Conservation (phyloP, 768 basidiomycete genomes). For the Naganishia vishniacii region DNA sequence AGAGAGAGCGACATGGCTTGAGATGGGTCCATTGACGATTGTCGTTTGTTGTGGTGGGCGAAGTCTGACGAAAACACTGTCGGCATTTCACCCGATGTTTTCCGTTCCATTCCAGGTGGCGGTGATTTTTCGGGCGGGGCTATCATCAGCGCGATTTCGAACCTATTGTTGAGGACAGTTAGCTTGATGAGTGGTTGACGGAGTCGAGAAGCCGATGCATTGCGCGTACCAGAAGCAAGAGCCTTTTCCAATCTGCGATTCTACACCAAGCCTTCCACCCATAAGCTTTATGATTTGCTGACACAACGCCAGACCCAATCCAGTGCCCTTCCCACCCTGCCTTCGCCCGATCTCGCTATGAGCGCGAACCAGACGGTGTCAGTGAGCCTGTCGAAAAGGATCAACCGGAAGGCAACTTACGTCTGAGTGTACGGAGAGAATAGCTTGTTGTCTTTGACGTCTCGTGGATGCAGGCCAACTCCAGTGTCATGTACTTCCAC, state of each 20-base stretch:
- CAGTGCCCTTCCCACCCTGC: conserved; percentile 60
- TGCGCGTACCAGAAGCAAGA: conserved; percentile 79
- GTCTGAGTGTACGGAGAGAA: conserved; percentile 46
- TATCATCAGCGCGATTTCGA: conserved; percentile 44
- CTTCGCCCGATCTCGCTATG: conserved; percentile 51
- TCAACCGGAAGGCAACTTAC: conserved; percentile 53
- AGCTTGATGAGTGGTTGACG: background rate
- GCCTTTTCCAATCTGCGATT: conserved; percentile 54
- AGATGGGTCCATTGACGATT: conserved; percentile 1
- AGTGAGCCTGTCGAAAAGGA: conserved; percentile 49
- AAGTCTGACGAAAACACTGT: conserved; percentile 10
- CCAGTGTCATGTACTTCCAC: conserved; percentile 76
- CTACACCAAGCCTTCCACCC: conserved; percentile 62
- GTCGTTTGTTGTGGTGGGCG: background rate
- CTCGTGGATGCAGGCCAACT: conserved; percentile 59
- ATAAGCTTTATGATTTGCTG: conserved; percentile 71
- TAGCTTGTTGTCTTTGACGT: conserved; percentile 57
- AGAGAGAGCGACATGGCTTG: conserved; percentile 2
- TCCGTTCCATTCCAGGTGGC: conserved; percentile 1
- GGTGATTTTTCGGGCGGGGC: conserved; percentile 32
- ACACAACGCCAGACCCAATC: conserved; percentile 69
- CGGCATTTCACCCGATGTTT: background rate
- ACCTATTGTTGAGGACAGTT: conserved; percentile 20
- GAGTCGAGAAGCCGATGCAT: conserved; percentile 4
- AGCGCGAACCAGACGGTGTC: conserved; percentile 12